These are phyloP conservation scores for Chaetoceros tenuissimus DNA, from an alignment of 108 stramenopile species.

Conservation along the genomic window DNA sequence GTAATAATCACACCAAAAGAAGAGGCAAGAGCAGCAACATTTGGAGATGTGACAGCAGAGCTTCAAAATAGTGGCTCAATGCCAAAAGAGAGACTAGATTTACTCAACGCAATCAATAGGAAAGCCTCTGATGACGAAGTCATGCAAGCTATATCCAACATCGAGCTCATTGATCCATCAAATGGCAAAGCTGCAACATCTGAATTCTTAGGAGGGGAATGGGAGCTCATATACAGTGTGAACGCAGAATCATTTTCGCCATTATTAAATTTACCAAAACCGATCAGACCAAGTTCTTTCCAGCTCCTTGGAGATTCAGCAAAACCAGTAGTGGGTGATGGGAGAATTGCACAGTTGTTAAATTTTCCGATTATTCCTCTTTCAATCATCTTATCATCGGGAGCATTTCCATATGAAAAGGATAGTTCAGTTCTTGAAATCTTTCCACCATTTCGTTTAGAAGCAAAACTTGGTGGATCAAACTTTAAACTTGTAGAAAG, in stretches of 20 bases:
- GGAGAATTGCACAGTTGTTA: constrained; percentile 56
- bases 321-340: constrained; percentile 41
- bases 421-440: constrained; percentile 48
- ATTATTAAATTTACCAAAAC: constrained; percentile 45
- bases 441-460: constrained; percentile 65
- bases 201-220: constrained; percentile 39
- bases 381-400: constrained; percentile 28
- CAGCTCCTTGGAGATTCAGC: constrained; percentile 53
- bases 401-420: constrained; percentile 9
- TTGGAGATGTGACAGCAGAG: too few relatives aligned
- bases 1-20: too few relatives aligned
- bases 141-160: neutral
- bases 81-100: neutral
- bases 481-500: constrained; percentile 51
- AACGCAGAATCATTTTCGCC: constrained; percentile 63
- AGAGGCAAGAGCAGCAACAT: too few relatives aligned
- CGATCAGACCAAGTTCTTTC: constrained; percentile 49
- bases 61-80: too few relatives aligned
- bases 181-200: constrained; percentile 3
- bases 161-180: constrained; percentile 8
- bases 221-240: constrained; percentile 55
- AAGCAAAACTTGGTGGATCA: constrained; percentile 29
- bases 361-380: constrained; percentile 19
- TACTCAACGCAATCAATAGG: neutral
- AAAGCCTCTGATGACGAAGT: neutral